Base-by-base conservation (phyloP, 495 filamentous ascomycete genomes). In the Podospora anserina region DNA sequence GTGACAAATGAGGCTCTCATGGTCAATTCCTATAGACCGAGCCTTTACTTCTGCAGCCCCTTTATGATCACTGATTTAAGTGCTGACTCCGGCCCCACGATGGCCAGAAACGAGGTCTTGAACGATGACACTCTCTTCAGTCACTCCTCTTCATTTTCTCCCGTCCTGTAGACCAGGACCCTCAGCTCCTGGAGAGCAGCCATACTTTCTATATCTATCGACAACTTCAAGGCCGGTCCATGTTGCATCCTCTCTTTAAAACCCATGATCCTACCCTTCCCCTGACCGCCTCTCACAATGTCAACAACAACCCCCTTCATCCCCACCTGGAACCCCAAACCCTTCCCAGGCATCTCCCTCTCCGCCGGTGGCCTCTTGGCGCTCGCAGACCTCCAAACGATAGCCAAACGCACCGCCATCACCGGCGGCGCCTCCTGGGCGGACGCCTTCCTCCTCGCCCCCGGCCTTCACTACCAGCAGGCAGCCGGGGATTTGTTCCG, bases 381-480 rank as follows among this genome's bases (percentile, higher is more conserved):
- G 0, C 81, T 89, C 5, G 87, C 86, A 5, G 86, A 89, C 70
- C 79, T 89, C 23, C 74, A 80, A 15, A 84, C 82, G 5, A 80
- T 86, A 19, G 80, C 82, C 0, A 71, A 84, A 39, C 80, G 87
- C 23, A 89, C 87, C 4, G 82, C 80, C 18, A 78, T 87, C 30
- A 83, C 82, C 3, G 87, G 88, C 58, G 82, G 80, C 2, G 78
- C 84, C 0, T 78, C 78, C 5, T 82, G 82, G 71, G 73, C 86
- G 0, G 88, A 89, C 73, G 75, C 74, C 20, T 75, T 89, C 5
- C 72, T 88, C 27, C 79, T 89, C 0, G 85, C 83, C 18, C 88
- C 88, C 0, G 87, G 87, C 2, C 70, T 89, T 57, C 87, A 89
- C 77, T 82, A 82, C 62, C 86, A 89, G 69, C 87, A 89, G 70